Base-by-base conservation (phyloP, 306 rosid genomes). In the Vachellia pachyceras region DNA sequence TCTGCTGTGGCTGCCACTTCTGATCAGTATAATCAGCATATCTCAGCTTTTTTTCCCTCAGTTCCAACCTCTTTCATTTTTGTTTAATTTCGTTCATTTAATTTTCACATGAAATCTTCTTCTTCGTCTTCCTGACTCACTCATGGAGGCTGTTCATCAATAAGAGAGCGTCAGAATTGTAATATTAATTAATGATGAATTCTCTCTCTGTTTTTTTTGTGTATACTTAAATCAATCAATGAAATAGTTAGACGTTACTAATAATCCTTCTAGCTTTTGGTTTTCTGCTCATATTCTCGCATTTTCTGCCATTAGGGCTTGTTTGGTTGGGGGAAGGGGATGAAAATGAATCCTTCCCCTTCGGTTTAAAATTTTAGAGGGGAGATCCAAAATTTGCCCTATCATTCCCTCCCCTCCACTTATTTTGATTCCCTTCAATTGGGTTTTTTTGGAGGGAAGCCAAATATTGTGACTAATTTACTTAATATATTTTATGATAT, bases 1-100 rank as follows among this genome's bases (percentile, higher is more conserved):
- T 92, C 42, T 91, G 95, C 49, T 92, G 92, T 61, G 97, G 97
- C 57, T 88, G 97, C 78, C 79, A 91, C 55, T 82, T 92, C 85
- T 92, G 84, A 87, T 46, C 17, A 44, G 49, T 44, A 37, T 37
- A 37, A 29, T 2, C 33, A 29, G 33, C 2, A 37, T 37, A 45
- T 12, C 52, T 46, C 52, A 46, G 36, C 10, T 40, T 40, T 40
- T 61, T 15, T 41, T 41, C 25, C 36, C 3, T n/a, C 13, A 23
- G 12, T 22, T 10, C 9, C 0, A 29, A 0, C 17, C 17, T 10
- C 1, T 63, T 33, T 12, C 66, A 41, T 60, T 10, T 11, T 25
- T 47, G n/a, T n/a, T 33, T 17, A 61, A 61, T 55, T 55, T 55
- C 4, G 8, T 55, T 55, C 12, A 55, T 55, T 55, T 20, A 22